Evolutionary conservation across 2,329 filamentous ascomycete genomes (phyloP).

Genomic region (Cucurbitaria berberidis): DNA sequence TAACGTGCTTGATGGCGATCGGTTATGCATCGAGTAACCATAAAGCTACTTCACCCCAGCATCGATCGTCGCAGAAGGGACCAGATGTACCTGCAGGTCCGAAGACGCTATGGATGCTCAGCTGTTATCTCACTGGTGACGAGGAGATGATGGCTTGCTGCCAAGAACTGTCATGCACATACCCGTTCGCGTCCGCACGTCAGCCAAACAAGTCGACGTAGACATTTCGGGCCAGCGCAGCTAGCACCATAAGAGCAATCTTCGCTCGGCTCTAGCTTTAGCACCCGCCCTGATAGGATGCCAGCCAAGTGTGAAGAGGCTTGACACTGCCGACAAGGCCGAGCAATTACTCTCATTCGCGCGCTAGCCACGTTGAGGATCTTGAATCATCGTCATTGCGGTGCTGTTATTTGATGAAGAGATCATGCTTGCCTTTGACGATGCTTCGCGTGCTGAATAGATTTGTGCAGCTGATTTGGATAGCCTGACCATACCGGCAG

Average conservation of each 20-base stretch:
- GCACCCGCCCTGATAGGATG: constrained; percentile 18
- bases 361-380: constrained; percentile 35
- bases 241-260: constrained; percentile 37
- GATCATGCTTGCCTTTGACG: constrained; percentile 16
- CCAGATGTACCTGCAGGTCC: constrained; percentile 7
- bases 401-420: constrained; percentile 16
- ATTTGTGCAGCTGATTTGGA: constrained; percentile 4
- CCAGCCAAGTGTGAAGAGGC: constrained; percentile 3
- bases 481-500: constrained; percentile 1
- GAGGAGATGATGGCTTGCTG: constrained; percentile 10
- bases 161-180: constrained; percentile 34
- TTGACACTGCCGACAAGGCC: constrained; percentile 21
- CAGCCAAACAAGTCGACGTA: constrained; percentile 37
- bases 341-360: constrained; percentile 15
- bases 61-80: constrained; percentile 6
- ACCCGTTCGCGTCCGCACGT: constrained; percentile 38
- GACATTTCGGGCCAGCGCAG: constrained; percentile 34
- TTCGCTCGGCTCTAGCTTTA: constrained; percentile 11
- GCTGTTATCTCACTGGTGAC: constrained; percentile 10
- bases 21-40: constrained; percentile 8
- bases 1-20: constrained; percentile 8
- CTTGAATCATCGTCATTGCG: constrained; percentile 17
- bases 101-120: constrained; percentile 15
- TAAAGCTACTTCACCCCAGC: constrained; percentile 4
- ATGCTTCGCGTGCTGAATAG: constrained; percentile 3